Evolutionary conservation across 345 rosid genomes (phyloP).

Genomic region (Salix viminalis): DNA sequence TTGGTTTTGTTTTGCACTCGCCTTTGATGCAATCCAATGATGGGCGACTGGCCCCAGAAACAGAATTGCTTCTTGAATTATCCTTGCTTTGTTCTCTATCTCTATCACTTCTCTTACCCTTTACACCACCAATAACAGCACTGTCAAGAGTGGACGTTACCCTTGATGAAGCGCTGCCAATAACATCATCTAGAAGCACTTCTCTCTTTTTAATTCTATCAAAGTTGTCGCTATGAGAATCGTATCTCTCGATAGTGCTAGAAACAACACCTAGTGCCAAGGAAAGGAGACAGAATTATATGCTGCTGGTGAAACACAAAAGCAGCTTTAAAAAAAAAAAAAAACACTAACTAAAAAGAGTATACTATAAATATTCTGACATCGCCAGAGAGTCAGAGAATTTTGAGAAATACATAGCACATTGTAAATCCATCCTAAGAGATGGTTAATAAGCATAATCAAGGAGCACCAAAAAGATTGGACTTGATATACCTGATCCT

Average conservation of each 20-base stretch:
- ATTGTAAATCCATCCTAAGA: not conserved
- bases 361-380: not conserved
- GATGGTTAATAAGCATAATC: not conserved
- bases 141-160: constrained; percentile 48
- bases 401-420: not conserved
- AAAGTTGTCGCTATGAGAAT: constrained; percentile 32
- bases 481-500: constrained; percentile 61
- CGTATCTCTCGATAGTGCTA: constrained; percentile 41
- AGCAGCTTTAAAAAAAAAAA: not conserved
- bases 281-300: constrained; percentile 3
- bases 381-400: not conserved
- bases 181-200: constrained; percentile 64
- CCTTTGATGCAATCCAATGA: constrained; percentile 18
- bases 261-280: constrained; percentile 61
- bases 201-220: constrained; percentile 35
- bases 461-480: not conserved
- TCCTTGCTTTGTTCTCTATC: constrained; percentile 37
- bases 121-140: constrained; percentile 37
- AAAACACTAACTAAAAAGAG: not conserved
- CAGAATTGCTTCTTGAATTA: constrained; percentile 26
- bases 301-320: not conserved
- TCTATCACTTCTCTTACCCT: constrained; percentile 55
- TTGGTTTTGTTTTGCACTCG: constrained; percentile 47
- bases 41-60: constrained; percentile 24
- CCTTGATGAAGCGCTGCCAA: constrained; percentile 70